Evolutionary conservation across 129 eudicot genomes (phyloP), one percentile per base, ranked within the genome.

Genomic region (Kitagawia praeruptora): DNA sequence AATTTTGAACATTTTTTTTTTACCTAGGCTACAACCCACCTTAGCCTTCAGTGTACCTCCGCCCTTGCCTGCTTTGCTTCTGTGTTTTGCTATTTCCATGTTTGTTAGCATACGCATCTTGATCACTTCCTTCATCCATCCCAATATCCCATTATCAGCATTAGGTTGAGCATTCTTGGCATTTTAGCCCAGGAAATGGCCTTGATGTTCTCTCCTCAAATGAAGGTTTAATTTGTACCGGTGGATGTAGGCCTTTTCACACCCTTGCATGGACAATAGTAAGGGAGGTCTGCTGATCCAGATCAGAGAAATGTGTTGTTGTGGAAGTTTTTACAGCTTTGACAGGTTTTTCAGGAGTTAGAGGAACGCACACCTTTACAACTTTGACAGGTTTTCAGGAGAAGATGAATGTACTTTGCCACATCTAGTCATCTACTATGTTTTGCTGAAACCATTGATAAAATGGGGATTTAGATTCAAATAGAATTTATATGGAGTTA

Each of bases 151-250:
- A 31, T 89, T 84, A 44, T 88, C 93, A 18, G 39, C 82, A 69
- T 76, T 78, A 34, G 86, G 71, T 75, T 87, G 91, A 13, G 83
- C 51, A 74, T 82, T 89, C 75, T 88, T 93, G 3, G 93, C 80
- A 79, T 85, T 87, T 25, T 90, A 97, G 18, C 90, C 97, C 0
- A 88, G 85, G 27, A 88, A 85, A 82, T 95, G 98, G 38, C 93
- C 94, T 0, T 97, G 98, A 80, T 94, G 98, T 82, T 88, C 96
- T 82, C 93, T 81, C 76, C 89, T 90, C 47, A 95, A 82, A 84
- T 95, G 98, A 76, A 95, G 96, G 81, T 95, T 95, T 5, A 95
- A 92, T 78, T 95, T 95, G 91, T 95, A 95, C 80, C 90, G 94
- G 76, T 95, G 98, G 73, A 91, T 95, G 83, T 95, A 95, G 66